Evolutionary conservation across 306 rosid species (phyloP).

Genomic region (Psophocarpus tetragonolobus): DNA sequence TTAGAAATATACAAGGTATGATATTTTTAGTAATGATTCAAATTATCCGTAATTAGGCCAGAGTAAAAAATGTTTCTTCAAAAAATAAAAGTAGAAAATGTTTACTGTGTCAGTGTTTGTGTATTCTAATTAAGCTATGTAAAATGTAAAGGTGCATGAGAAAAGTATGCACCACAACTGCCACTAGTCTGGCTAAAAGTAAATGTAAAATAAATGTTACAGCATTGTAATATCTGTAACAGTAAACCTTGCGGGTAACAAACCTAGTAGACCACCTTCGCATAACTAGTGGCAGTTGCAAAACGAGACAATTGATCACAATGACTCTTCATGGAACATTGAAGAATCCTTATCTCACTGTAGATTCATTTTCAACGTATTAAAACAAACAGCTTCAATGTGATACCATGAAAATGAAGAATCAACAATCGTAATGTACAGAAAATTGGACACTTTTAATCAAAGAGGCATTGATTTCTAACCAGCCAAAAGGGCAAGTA

Average conservation of each 20-base stretch:
- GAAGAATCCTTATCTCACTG: no score
- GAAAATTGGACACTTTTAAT: conserved; percentile 1
- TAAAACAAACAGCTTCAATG: no score
- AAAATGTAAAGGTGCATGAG: not conserved
- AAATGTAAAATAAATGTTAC: no score
- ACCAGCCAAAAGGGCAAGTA: conserved; percentile 6
- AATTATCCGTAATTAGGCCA: no score
- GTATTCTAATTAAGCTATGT: not conserved
- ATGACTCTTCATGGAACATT: no score
- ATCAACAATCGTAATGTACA: not conserved
- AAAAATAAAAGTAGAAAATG: no score
- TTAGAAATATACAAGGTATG: not conserved
- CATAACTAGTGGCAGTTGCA: not conserved
- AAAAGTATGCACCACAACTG: not conserved
- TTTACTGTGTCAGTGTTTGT: not conserved
- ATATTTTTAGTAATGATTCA: no score
- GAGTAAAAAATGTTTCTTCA: no score
- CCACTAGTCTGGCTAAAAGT: no score
- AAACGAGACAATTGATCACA: not conserved
- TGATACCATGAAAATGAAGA: not conserved
- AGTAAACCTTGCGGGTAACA: conserved; percentile 9
- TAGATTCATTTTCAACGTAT: no score
- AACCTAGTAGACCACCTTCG: conserved; percentile 1
- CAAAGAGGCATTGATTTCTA: conserved; percentile 20
- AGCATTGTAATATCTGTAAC: no score